phyloP scores from a whole-genome alignment of 176 grass and related monocot genomes.

The Musa troglodytarum region DNA sequence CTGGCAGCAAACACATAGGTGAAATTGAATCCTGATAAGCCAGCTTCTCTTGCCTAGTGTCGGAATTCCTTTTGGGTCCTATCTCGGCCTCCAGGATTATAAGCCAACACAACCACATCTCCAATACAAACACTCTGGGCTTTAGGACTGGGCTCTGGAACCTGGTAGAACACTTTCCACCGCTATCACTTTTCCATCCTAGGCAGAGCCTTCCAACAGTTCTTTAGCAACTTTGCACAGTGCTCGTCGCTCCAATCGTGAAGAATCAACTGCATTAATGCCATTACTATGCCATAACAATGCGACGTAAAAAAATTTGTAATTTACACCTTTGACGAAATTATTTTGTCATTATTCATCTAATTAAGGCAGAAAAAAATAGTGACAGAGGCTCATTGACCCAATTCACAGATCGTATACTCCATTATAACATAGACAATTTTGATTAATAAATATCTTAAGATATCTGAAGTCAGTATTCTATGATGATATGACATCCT shows the following conservation, averaged over 20 bases:
- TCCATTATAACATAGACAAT: too few species aligned
- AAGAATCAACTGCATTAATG: slow-evolving; percentile 18
- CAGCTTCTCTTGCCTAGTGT: neutral
- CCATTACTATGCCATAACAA: too few species aligned
- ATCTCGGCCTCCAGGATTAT: slow-evolving; percentile 24
- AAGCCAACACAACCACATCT: slow-evolving; percentile 14
- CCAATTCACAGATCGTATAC: too few species aligned
- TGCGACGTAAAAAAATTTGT: too few species aligned
- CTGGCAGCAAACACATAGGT: slow-evolving; percentile 11
- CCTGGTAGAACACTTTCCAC: slow-evolving; percentile 7
- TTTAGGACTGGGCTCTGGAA: neutral
- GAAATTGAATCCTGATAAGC: slow-evolving; percentile 2
- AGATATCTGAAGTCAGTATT: too few species aligned
- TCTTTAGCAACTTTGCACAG: slow-evolving; percentile 2
- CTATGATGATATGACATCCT: too few species aligned
- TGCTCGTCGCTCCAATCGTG: slow-evolving; percentile 25
- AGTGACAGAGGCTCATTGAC: too few species aligned
- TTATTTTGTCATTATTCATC: too few species aligned
- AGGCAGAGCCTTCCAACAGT: slow-evolving; percentile 2
- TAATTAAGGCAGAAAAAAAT: too few species aligned
- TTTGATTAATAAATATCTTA: too few species aligned
- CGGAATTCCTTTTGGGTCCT: slow-evolving; percentile 28
- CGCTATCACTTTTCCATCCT: slow-evolving; percentile 24
- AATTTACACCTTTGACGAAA: too few species aligned
- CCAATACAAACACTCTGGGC: neutral